Evolutionary conservation across 2,329 filamentous ascomycete genomes (phyloP).

Genomic region (Neoascochyta sp.): DNA sequence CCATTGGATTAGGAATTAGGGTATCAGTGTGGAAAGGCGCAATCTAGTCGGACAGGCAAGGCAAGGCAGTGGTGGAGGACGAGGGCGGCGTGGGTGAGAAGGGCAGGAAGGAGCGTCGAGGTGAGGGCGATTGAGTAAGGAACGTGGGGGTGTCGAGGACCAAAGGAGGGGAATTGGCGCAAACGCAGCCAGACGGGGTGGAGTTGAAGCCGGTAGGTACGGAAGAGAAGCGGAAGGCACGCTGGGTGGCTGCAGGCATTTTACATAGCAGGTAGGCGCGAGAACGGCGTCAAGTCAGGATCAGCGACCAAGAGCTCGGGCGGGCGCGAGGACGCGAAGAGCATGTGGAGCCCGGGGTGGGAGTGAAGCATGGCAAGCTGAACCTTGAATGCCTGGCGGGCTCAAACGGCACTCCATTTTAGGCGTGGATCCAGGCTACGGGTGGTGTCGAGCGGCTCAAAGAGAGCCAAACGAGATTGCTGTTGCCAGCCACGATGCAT

Average conservation of each 20-base stretch:
- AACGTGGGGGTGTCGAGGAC: too few species aligned
- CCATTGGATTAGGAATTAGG: conserved; percentile 27
- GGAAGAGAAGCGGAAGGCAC: conserved; percentile 20
- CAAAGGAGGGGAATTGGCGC: conserved; percentile 22
- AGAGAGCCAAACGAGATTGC: conserved; percentile 27
- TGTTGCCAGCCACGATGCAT: too few species aligned
- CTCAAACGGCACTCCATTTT: conserved; percentile 23
- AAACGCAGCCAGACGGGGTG: conserved; percentile 21
- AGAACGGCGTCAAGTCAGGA: conserved; percentile 16
- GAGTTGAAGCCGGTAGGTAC: conserved; percentile 18
- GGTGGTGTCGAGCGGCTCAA: conserved; percentile 16
- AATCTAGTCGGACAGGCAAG: conserved; percentile 5
- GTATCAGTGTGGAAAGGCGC: conserved; percentile 2
- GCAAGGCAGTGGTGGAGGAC: too few species aligned
- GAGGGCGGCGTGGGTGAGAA: too few species aligned
- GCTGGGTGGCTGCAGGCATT: conserved; percentile 21
- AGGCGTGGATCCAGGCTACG: conserved; percentile 17
- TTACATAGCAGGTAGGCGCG: too few species aligned
- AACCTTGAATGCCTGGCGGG: conserved; percentile 18
- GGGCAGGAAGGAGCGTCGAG: too few species aligned
- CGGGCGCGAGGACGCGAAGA: conserved; percentile 16
- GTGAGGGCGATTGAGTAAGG: too few species aligned
- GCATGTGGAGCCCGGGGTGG: conserved; percentile 18
- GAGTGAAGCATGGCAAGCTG: conserved; percentile 15
- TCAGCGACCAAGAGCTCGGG: conserved; percentile 22